Evolutionary conservation across 2,329 filamentous ascomycete species (phyloP).

Genomic region (Penicillium fuscoglaucum): DNA sequence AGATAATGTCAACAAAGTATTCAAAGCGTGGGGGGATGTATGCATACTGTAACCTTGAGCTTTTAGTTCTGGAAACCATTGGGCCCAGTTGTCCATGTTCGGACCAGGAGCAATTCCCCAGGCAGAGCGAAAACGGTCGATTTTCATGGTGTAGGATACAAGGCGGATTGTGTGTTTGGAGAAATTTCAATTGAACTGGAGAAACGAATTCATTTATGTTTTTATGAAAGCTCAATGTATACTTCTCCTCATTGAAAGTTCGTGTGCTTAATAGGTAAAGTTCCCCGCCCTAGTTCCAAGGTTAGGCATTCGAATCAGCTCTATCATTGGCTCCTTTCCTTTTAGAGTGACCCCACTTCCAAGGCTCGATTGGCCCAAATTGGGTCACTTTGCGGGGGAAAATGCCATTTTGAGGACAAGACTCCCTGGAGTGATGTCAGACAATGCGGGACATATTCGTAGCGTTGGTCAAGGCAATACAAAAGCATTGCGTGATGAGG

Average conservation of each 20-base stretch:
- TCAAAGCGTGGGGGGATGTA: background rate
- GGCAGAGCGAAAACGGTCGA: background rate
- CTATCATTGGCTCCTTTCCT: background rate
- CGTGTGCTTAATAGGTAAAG: background rate
- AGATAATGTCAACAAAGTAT: background rate
- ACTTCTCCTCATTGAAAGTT: background rate
- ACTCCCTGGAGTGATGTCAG: background rate
- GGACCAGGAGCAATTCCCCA: background rate
- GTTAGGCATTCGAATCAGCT: background rate
- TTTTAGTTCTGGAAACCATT: background rate
- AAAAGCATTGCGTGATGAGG: background rate
- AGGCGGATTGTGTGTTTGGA: background rate
- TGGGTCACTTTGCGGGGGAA: background rate
- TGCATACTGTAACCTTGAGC: background rate
- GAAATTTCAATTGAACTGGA: background rate
- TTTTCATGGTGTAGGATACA: background rate
- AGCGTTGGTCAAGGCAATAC: background rate
- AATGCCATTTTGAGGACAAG: background rate
- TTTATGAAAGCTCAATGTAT: background rate
- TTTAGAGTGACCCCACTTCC: background rate
- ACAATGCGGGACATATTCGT: background rate
- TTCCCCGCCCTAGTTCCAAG: background rate
- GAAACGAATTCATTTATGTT: background rate
- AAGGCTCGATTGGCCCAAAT: background rate
- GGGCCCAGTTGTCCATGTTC: background rate